These are phyloP conservation scores for Pseudogymnoascus sp. DNA, from an alignment of 2,329 filamentous ascomycete species.

Conservation along the genomic window DNA sequence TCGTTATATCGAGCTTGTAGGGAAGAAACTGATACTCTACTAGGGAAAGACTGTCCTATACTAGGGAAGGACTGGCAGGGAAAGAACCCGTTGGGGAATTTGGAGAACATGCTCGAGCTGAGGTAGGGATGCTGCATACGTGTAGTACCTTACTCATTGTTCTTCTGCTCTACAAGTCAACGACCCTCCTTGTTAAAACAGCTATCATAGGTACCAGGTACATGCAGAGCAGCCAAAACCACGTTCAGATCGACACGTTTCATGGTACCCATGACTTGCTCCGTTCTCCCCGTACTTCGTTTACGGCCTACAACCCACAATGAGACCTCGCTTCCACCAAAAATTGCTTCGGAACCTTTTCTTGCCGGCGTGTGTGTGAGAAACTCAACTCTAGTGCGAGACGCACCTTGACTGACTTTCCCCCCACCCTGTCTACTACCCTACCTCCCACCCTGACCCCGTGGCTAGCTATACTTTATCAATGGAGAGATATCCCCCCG, in stretches of 20 bases:
- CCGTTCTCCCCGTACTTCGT: neutral
- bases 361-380: neutral
- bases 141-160: neutral
- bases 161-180: neutral
- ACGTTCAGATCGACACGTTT: neutral
- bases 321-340: conserved; percentile 5
- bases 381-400: neutral
- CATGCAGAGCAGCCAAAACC: neutral
- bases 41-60: neutral
- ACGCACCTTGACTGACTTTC: neutral
- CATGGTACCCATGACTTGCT: conserved; percentile 2
- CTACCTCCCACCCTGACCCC: neutral
- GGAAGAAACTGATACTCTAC: neutral
- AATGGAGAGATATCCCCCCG: conserved; percentile 4
- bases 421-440: neutral
- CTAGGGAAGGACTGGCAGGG: neutral
- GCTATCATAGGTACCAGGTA: neutral
- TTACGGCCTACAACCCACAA: neutral
- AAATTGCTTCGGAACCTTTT: neutral
- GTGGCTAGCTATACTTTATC: neutral
- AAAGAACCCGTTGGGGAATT: neutral
- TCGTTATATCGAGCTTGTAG: neutral
- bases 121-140: conserved; percentile 1
- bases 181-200: neutral
- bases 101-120: neutral